Conservation (phyloP, 2,329 filamentous ascomycete genomes). For the Septoria linicola region DNA sequence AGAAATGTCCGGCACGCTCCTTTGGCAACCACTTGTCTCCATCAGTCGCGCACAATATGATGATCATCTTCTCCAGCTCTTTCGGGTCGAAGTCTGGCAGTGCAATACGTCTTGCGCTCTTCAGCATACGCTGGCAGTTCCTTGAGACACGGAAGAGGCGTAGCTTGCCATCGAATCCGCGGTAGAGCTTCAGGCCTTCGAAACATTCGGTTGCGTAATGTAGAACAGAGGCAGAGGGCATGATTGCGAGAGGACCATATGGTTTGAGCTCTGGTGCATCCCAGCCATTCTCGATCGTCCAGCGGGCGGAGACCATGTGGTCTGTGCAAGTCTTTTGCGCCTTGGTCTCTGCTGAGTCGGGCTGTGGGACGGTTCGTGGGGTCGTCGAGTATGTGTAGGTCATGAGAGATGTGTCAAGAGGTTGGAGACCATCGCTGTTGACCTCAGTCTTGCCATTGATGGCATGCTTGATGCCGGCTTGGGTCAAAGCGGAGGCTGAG, state of each 20-base stretch:
- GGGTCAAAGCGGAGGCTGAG: slow-evolving; percentile 38
- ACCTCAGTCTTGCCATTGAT: slow-evolving; percentile 12
- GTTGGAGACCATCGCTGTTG: slow-evolving; percentile 31
- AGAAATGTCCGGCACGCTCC: slow-evolving; percentile 64
- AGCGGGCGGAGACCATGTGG: slow-evolving; percentile 79
- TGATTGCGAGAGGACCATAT: slow-evolving; percentile 73
- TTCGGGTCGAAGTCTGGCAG: slow-evolving; percentile 70
- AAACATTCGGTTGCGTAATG: slow-evolving; percentile 93
- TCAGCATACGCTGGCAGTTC: slow-evolving; percentile 66
- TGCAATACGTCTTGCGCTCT: slow-evolving; percentile 61
- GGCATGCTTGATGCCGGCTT: slow-evolving; percentile 40
- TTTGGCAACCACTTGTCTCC: slow-evolving; percentile 76
- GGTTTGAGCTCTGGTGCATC: slow-evolving; percentile 69
- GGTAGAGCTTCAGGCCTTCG: slow-evolving; percentile 76
- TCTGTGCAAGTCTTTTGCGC: slow-evolving; percentile 62
- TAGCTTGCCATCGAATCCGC: slow-evolving; percentile 66
- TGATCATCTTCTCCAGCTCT: slow-evolving; percentile 72
- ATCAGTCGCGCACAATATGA: slow-evolving; percentile 69
- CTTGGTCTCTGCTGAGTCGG: slow-evolving; percentile 42
- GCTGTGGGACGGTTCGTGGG: slow-evolving; percentile 45
- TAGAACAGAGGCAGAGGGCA: slow-evolving; percentile 76
- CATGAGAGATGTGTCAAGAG: slow-evolving; percentile 48
- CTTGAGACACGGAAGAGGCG: slow-evolving; percentile 74
- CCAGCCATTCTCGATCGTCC: slow-evolving; percentile 69
- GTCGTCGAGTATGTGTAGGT: slow-evolving; percentile 42